Percentiles rank a stretch among this genome's conserved stretches.
Evolutionary conservation across 2,329 filamentous ascomycete genomes (phyloP).

Genomic region (Magnaporthales sp.): DNA sequence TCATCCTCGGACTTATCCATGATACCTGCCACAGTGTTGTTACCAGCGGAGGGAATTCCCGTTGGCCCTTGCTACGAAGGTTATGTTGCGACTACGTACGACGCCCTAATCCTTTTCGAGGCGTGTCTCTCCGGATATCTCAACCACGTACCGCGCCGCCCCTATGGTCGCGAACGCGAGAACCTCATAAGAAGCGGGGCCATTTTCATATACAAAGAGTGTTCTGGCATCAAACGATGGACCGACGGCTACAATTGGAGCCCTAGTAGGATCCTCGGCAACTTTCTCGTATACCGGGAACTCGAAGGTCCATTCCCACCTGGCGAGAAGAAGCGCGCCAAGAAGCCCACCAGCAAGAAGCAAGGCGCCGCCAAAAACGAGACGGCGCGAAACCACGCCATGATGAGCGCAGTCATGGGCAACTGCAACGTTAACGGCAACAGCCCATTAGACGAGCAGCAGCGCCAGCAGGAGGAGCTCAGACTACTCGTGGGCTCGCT

Average conservation of each 20-base stretch:
- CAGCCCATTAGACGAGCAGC: not conserved
- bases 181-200: slow-evolving; percentile 75
- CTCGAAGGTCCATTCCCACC: slow-evolving; percentile 69
- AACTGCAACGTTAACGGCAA: no score
- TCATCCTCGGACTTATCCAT: no score
- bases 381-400: not conserved
- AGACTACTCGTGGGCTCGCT: slow-evolving; percentile 64
- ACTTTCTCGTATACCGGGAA: slow-evolving; percentile 80
- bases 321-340: slow-evolving; percentile 74
- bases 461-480: slow-evolving; percentile 18
- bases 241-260: slow-evolving; percentile 90
- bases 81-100: slow-evolving; percentile 58
- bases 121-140: slow-evolving; percentile 63
- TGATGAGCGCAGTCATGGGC: not conserved
- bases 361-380: not conserved
- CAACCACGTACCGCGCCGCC: slow-evolving; percentile 70
- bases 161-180: slow-evolving; percentile 74
- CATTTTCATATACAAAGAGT: slow-evolving; percentile 87
- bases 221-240: slow-evolving; percentile 88
- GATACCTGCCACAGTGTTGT: no score
- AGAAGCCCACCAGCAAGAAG: slow-evolving; percentile 54
- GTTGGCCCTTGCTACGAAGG: no score
- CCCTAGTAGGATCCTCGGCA: slow-evolving; percentile 75
- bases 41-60: no score
- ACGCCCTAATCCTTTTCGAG: slow-evolving; percentile 75